These are phyloP conservation scores for Pichia terricola DNA, from an alignment of 1,139 yeast genomes.

Conservation along the genomic window DNA sequence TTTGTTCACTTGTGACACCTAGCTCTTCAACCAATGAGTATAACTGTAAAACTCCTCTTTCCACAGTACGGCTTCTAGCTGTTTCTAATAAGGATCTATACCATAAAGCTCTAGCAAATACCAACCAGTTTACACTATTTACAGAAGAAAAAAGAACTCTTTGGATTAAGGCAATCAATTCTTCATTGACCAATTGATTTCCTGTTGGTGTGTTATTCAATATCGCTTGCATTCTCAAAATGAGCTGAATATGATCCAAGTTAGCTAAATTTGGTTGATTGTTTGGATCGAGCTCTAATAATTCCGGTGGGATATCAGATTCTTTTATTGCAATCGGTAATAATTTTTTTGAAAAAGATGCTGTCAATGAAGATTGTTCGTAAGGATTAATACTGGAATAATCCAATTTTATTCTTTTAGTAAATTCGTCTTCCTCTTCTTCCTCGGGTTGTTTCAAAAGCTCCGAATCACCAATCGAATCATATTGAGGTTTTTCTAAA, in stretches of 20 bases:
- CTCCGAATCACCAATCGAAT: constrained; percentile 46
- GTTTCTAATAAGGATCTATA: constrained; percentile 81
- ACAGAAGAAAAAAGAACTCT: constrained; percentile 53
- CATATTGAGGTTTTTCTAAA: constrained; percentile 65
- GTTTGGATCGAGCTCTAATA: constrained; percentile 65
- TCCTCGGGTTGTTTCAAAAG: constrained; percentile 22
- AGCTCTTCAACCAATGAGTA: constrained; percentile 86
- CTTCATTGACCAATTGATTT: constrained; percentile 69
- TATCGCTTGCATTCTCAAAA: constrained; percentile 56
- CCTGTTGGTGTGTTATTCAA: constrained; percentile 66
- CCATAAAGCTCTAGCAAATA: constrained; percentile 83
- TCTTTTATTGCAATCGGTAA: constrained; percentile 54
- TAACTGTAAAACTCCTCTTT: constrained; percentile 89
- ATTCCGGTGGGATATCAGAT: constrained; percentile 51
- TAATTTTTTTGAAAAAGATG: constrained; percentile 24
- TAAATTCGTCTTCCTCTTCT: constrained; percentile 6
- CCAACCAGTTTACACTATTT: constrained; percentile 57
- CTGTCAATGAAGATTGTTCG: constrained; percentile 4
- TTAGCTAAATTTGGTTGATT: constrained; percentile 65
- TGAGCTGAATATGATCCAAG: constrained; percentile 62
- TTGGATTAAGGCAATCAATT: constrained; percentile 61
- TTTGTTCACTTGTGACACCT: constrained; percentile 53
- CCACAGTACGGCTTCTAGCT: constrained; percentile 73
- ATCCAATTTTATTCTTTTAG: constrained; percentile 38
- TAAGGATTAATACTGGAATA: constrained; percentile 13